Evolutionary conservation across 2,329 filamentous ascomycete species (phyloP).

Genomic region (Cryphonectria parasitica): DNA sequence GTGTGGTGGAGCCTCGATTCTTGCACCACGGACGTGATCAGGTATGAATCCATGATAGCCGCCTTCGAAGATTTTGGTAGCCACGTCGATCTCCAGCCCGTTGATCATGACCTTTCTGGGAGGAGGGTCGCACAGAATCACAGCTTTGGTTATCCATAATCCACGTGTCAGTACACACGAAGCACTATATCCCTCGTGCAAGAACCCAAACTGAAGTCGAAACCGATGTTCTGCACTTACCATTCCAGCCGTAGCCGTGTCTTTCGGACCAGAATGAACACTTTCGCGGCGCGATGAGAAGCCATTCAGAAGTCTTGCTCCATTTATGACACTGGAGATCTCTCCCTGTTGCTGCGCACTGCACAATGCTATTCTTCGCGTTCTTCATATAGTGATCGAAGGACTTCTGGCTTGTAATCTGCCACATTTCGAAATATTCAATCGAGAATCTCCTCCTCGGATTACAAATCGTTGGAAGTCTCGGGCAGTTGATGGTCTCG

Average conservation of each 20-base stretch:
- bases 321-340: constrained; percentile 19
- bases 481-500: constrained; percentile 23
- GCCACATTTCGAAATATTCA: constrained; percentile 25
- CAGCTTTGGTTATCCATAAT: not conserved
- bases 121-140: constrained; percentile 18
- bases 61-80: constrained; percentile 2
- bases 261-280: constrained; percentile 21
- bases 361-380: not conserved
- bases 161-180: not conserved
- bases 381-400: constrained; percentile 9
- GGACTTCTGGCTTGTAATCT: not conserved
- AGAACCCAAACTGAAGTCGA: not conserved
- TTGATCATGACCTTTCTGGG: not conserved
- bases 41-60: constrained; percentile 25
- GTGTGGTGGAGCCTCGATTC: not conserved
- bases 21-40: constrained; percentile 7
- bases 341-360: constrained; percentile 15
- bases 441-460: constrained; percentile 8
- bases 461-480: constrained; percentile 6
- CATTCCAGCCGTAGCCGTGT: not conserved
- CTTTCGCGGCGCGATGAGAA: constrained; percentile 19
- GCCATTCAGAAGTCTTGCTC: constrained; percentile 20
- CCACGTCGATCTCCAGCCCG: not conserved
- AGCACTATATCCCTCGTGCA: not conserved
- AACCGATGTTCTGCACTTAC: not conserved